A percentile compares a stretch with the other conserved stretches of the same genome.
Evolutionary conservation across 345 rosid genomes (phyloP).

Genomic region (Durio zibethinus): DNA sequence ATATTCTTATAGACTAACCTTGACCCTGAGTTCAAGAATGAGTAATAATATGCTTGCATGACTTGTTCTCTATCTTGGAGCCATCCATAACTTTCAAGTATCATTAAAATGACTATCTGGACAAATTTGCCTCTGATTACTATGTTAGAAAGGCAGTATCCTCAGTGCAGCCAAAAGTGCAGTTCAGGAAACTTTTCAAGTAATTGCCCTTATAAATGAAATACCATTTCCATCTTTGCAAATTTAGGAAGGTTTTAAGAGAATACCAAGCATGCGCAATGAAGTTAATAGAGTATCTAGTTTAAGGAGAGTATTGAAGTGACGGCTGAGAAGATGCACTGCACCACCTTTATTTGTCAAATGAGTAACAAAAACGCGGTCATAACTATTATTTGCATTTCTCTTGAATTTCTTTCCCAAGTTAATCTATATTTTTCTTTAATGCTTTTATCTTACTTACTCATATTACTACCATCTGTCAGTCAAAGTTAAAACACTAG

Average conservation of each 20-base stretch:
- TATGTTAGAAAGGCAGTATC: constrained; percentile 2
- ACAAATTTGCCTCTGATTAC: not conserved
- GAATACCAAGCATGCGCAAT: not conserved
- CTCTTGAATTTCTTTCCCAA: constrained; percentile 7
- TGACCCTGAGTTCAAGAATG: not conserved
- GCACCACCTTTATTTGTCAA: constrained; percentile 1
- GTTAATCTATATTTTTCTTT: not conserved
- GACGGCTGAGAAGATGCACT: not conserved
- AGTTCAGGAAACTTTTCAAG: not conserved
- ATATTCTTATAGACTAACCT: not conserved
- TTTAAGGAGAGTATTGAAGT: not conserved
- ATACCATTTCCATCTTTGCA: constrained; percentile 4
- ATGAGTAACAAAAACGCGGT: not conserved
- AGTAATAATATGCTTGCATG: not conserved
- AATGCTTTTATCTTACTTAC: not conserved
- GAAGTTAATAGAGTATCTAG: not conserved
- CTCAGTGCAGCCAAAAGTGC: not conserved
- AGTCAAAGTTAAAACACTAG: not conserved
- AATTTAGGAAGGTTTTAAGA: constrained; percentile 8
- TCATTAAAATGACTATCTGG: not conserved
- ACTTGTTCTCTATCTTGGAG: not conserved
- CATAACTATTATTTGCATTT: not conserved
- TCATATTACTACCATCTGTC: not conserved
- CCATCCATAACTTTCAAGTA: not conserved
- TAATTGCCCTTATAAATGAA: not conserved